Evolutionary conservation across 148 eudicot genomes (phyloP), one percentile per base, ranked within the genome.

Genomic region (Vaccinium corymbosum): DNA sequence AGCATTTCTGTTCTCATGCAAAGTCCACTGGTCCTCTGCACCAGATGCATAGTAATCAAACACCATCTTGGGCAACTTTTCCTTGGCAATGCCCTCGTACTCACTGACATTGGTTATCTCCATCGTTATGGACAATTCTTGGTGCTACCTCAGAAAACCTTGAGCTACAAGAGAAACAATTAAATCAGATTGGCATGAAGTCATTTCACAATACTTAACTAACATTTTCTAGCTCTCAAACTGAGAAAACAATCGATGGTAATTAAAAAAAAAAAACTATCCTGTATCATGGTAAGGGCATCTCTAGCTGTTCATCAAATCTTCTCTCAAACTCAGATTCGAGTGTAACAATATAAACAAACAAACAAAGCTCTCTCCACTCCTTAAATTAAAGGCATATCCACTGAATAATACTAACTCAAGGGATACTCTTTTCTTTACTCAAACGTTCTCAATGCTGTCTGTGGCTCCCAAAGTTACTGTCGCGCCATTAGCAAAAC

Each of bases 11-110:
- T 97, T 97, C 89, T 97, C 99, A 14, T 90, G 86, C 86, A 97
- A 85, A 91, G 98, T 97, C 99, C 99, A 97, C 80, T 97, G 95
- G 84, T 97, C 99, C 89, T 97, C 99, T 57, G 99, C 97, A 83
- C 99, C 99, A 1, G 99, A 97, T 85, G 99, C 99, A 88, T 97
- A 97, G 92, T 97, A 97, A 85, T 97, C 99, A 52, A 85, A 97
- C 57, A 81, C 94, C 97, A 93, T 94, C 92, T 97, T 94, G 17
- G 99, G 98, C 88, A 97, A 83, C 85, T 93, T 97, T 87, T 94
- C 89, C 93, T 97, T 97, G 59, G 99, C 99, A 49, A 97, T 93
- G 42, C 92, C 99, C 81, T 97, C 92, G 86, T 94, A 97, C 92
- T 97, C 99, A 11, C 68, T 87, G 1, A 97, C 95, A 82, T 97